Conservation (phyloP, 495 filamentous ascomycete species). For the Hyaloscypha finlandica region DNA sequence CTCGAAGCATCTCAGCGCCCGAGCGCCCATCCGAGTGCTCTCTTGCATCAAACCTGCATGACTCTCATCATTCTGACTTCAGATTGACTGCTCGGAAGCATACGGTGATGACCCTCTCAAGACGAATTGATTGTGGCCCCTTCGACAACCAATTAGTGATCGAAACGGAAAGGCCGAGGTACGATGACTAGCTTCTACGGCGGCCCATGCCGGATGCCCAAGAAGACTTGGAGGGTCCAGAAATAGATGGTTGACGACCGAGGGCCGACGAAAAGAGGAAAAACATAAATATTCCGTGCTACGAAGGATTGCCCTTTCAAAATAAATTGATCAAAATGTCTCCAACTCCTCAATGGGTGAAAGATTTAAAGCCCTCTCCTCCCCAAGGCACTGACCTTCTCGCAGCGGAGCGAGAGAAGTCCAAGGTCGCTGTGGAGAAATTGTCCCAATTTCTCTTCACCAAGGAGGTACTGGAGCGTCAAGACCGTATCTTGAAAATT, state of each 20-base stretch:
- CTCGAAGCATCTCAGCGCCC: not conserved
- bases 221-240: not conserved
- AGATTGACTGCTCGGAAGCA: not conserved
- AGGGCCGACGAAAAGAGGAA: constrained; percentile 25
- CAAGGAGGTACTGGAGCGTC: constrained; percentile 54
- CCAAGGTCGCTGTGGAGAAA: constrained; percentile 49
- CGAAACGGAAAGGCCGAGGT: not conserved
- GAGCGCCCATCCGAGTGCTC: not conserved
- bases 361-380: constrained; percentile 59
- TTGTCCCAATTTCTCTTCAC: constrained; percentile 64
- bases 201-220: constrained; percentile 8
- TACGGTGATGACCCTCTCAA: not conserved
- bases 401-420: constrained; percentile 58
- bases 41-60: not conserved
- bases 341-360: constrained; percentile 59
- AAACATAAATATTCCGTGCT: constrained; percentile 14
- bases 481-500: constrained; percentile 53
- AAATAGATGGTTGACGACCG: constrained; percentile 12
- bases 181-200: not conserved
- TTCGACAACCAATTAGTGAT: not conserved
- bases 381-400: constrained; percentile 65
- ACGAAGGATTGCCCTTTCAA: not conserved
- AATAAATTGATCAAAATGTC: constrained; percentile 23
- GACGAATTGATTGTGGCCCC: not conserved
- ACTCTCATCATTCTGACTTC: not conserved